Evolutionary conservation across 257 asterid species (phyloP), one percentile per base, ranked within the genome.

Genomic region (Plantago major): DNA sequence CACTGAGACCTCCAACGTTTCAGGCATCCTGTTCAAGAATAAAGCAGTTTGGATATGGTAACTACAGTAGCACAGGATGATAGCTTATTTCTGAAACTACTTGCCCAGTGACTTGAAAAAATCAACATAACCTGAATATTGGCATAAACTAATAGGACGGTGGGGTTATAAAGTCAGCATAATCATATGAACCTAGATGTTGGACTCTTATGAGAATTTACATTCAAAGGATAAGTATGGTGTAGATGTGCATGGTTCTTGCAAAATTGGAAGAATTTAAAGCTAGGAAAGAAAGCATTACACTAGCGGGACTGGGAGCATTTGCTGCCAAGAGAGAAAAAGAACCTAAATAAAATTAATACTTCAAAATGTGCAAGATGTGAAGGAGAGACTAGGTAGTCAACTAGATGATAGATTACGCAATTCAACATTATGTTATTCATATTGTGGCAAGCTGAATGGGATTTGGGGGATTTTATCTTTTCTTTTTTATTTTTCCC

Each of bases 21-120:
- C 65, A 73, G 55, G 46, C 63, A 10, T 62, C 81, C 78, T 79
- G 79, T 68, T 52, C 62, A 52, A 67, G 56, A 73, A 66, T 48
- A 46, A 38, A 43, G 61, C 30, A 52, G 18, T 26, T 46, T 37
- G 38, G 14, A 18, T 22, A 22, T 0, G 38, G 46, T 19, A 40
- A 45, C 13, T 49, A 37, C 11, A 60, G 43, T 9, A 7, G n/a
- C 1, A 13, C 16, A 11, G 18, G 46, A 42, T 45, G 28, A 33
- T 28, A 58, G 33, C 47, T 47, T 14, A 12, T 9, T 37, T 11
- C 7, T 40, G 11, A 61, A 58, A 58, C 15, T 17, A 6, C 14
- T 43, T 40, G 58, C 16, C 19, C 17, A 53, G 11, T 16, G 6
- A 16, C 5, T 18, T 5, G 9, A 42, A 58, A 56, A 11, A 9